phyloP scores from a whole-genome alignment of 2,329 filamentous ascomycete species.

The Cladophialophora chaetospira region DNA sequence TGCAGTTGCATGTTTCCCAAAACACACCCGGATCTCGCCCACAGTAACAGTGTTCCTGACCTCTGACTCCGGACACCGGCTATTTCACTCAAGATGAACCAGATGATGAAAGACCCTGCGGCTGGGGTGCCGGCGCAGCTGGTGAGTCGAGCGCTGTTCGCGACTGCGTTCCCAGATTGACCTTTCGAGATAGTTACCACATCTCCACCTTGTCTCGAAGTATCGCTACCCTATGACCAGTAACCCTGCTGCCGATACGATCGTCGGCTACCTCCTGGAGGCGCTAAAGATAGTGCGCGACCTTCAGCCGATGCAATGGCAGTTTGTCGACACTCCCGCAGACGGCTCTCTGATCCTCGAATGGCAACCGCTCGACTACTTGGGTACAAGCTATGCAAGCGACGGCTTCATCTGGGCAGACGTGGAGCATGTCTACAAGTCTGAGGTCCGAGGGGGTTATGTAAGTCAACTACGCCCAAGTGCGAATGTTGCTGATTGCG shows the following conservation, averaged over 20 bases:
- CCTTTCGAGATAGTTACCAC: slow-evolving; percentile 65
- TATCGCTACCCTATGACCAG: slow-evolving; percentile 76
- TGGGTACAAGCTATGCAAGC: slow-evolving; percentile 75
- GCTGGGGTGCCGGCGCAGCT: slow-evolving; percentile 50
- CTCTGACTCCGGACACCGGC: no score
- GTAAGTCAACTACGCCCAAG: slow-evolving; percentile 56
- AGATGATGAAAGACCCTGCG: slow-evolving; percentile 48
- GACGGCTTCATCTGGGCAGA: slow-evolving; percentile 93
- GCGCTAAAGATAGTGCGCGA: slow-evolving; percentile 85
- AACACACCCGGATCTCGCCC: background rate
- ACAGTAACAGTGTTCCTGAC: background rate
- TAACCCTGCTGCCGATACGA: slow-evolving; percentile 71
- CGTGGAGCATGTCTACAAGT: slow-evolving; percentile 73
- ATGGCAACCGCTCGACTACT: slow-evolving; percentile 78
- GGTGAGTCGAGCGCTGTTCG: slow-evolving; percentile 36
- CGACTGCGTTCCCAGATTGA: slow-evolving; percentile 9
- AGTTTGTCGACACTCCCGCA: slow-evolving; percentile 77
- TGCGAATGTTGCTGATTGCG: background rate
- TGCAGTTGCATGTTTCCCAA: background rate
- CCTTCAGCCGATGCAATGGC: slow-evolving; percentile 87
- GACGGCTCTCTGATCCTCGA: slow-evolving; percentile 82
- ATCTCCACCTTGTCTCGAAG: slow-evolving; percentile 86
- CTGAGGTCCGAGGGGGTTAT: slow-evolving; percentile 71
- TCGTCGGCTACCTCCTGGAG: slow-evolving; percentile 78
- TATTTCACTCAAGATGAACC: slow-evolving; percentile 17